These are phyloP conservation scores for Sambucus nigra DNA, from an alignment of 129 eudicot genomes.

Conservation along the genomic window DNA sequence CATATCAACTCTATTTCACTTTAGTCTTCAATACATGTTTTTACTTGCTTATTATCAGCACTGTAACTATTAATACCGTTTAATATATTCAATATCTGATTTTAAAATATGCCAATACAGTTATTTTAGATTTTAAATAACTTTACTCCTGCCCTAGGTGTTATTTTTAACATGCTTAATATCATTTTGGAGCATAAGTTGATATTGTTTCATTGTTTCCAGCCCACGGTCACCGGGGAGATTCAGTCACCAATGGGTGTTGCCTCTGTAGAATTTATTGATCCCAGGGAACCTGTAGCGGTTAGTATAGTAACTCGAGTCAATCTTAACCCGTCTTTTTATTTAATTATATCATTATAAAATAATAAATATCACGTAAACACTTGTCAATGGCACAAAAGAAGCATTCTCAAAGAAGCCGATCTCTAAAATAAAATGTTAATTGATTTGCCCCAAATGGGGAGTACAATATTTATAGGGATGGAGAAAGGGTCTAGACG, in stretches of 20 bases:
- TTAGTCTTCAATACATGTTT: no score
- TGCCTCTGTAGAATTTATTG: conserved; percentile 79
- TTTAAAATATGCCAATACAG: neutral
- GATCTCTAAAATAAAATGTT: no score
- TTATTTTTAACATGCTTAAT: neutral
- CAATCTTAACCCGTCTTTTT: neutral
- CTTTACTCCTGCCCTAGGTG: neutral
- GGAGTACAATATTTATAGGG: neutral
- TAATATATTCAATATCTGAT: no score
- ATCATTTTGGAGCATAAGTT: neutral
- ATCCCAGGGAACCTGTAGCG: conserved; percentile 87
- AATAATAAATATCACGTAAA: no score
- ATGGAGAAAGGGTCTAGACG: no score
- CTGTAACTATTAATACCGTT: no score
- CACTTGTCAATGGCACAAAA: no score
- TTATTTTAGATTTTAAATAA: neutral
- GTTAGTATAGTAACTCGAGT: conserved; percentile 33
- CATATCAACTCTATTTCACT: no score
- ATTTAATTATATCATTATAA: neutral
- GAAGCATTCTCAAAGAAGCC: no score
- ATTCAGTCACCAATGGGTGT: conserved; percentile 80
- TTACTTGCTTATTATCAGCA: no score
- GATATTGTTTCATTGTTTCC: conserved; percentile 13
- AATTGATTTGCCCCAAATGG: neutral
- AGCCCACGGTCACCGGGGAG: conserved; percentile 83